phyloP scores from a whole-genome alignment of 371 early-diverging fungal genomes.

The Entomophthora muscae region DNA sequence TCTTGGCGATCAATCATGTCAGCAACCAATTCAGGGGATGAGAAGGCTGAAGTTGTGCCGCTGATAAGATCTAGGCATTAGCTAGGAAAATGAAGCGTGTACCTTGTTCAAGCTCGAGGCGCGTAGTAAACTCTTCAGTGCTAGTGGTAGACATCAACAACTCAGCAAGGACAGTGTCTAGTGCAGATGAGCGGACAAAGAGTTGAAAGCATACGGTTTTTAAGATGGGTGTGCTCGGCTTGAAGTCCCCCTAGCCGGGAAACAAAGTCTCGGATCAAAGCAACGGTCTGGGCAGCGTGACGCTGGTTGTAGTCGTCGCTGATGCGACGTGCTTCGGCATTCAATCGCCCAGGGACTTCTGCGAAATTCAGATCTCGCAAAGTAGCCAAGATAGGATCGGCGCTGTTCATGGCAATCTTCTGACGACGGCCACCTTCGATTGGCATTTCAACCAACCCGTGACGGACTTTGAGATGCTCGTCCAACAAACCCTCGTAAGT shows the following conservation, averaged over 20 bases:
- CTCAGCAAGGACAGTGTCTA: slow-evolving; percentile 73
- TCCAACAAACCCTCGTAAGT: slow-evolving; percentile 91
- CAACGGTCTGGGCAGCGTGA: slow-evolving; percentile 72
- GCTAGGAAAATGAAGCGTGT: slow-evolving; percentile 10
- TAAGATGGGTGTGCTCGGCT: slow-evolving; percentile 62
- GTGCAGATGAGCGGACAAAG: background rate
- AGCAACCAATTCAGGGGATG: slow-evolving; percentile 61
- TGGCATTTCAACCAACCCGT: slow-evolving; percentile 12
- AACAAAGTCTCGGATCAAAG: slow-evolving; percentile 79
- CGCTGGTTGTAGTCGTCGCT: slow-evolving; percentile 73
- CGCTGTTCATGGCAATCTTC: slow-evolving; percentile 57
- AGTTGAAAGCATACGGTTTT: slow-evolving; percentile 33
- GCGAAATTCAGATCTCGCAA: slow-evolving; percentile 79
- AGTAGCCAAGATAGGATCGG: slow-evolving; percentile 58
- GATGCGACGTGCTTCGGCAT: slow-evolving; percentile 62
- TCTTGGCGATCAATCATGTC: slow-evolving; percentile 60
- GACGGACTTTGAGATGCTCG: slow-evolving; percentile 47
- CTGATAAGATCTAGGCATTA: slow-evolving; percentile 42
- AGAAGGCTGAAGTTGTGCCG: slow-evolving; percentile 31
- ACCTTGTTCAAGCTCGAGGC: slow-evolving; percentile 83
- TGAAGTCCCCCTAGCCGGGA: slow-evolving; percentile 63
- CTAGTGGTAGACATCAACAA: slow-evolving; percentile 55
- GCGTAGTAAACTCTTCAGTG: slow-evolving; percentile 56
- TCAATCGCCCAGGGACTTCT: slow-evolving; percentile 61
- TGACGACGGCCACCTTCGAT: slow-evolving; percentile 31